These are phyloP conservation scores for Pelargonium fulgidum DNA, from an alignment of 441 rosid genomes.

Conservation along the genomic window DNA sequence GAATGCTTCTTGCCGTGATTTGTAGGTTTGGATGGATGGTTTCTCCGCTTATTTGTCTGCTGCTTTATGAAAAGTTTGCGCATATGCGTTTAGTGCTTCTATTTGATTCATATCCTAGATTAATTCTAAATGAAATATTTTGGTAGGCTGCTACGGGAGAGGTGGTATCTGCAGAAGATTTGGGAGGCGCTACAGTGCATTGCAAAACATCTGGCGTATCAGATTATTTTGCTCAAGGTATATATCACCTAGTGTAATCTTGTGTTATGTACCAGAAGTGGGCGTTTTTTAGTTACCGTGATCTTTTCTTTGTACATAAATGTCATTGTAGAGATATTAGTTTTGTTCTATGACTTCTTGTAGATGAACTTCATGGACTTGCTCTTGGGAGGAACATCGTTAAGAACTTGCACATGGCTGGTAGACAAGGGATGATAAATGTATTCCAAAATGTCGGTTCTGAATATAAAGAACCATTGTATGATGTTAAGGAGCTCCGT, in stretches of 20 bases:
- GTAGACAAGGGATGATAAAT: constrained; percentile 36
- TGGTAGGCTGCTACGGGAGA: constrained; percentile 98
- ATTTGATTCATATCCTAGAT: constrained; percentile 13
- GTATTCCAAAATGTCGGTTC: constrained; percentile 31
- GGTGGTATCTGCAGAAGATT: constrained; percentile 90
- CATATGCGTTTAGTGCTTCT: not conserved
- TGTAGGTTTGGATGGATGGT: not conserved
- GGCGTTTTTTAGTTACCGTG: constrained; percentile 22
- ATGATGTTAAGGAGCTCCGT: constrained; percentile 72
- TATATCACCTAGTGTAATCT: constrained; percentile 3
- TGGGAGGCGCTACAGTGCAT: constrained; percentile 87
- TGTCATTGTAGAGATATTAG: not conserved
- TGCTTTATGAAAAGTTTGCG: not conserved
- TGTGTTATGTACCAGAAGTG: constrained; percentile 5
- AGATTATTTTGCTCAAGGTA: constrained; percentile 97
- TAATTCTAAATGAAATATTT: constrained; percentile 32
- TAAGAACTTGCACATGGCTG: constrained; percentile 91
- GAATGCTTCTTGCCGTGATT: constrained; percentile 10
- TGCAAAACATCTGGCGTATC: constrained; percentile 97
- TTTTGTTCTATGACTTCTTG: constrained; percentile 22
- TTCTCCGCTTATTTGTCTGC: not conserved
- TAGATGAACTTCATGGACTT: constrained; percentile 93
- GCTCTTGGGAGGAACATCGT: constrained; percentile 85
- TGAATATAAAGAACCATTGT: constrained; percentile 63
- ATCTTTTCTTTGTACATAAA: constrained; percentile 8